phyloP scores from a whole-genome alignment of 192 early-diverging fungal species.

The Coemansia sp. region DNA sequence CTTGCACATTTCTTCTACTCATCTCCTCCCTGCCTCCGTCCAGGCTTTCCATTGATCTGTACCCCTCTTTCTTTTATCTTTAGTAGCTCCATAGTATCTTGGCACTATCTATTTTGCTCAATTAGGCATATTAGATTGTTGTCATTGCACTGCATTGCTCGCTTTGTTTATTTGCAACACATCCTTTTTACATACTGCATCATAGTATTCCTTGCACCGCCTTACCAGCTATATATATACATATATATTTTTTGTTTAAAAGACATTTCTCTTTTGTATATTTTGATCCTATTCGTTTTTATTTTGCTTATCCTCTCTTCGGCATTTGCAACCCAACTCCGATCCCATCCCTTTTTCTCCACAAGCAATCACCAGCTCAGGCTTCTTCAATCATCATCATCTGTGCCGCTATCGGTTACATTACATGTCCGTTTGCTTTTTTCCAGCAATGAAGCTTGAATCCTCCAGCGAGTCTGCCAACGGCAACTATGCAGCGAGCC shows the following conservation, averaged over 20 bases:
- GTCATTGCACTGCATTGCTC: not conserved
- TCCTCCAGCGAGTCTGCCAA: not conserved
- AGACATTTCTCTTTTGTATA: not conserved
- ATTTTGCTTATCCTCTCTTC: not conserved
- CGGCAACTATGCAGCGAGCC: not conserved
- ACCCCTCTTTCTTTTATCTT: not conserved
- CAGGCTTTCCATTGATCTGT: not conserved
- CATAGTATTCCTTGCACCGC: not conserved
- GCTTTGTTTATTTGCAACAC: constrained; percentile 1
- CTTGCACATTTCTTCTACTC: not conserved
- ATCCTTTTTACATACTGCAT: not conserved
- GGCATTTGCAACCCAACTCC: not conserved
- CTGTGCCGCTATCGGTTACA: not conserved
- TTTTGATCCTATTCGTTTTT: not conserved
- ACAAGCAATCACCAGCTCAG: not conserved
- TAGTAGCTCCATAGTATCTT: not conserved
- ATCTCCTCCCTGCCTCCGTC: not conserved
- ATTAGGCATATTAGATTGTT: not conserved
- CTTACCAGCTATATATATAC: not conserved
- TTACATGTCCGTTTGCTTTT: not conserved
- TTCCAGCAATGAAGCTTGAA: not conserved
- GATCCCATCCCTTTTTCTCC: not conserved
- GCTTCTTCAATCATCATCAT: too few relatives aligned
- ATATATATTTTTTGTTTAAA: not conserved
- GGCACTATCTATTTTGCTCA: not conserved